Base-by-base conservation (phyloP, 1,284 basidiomycete species). In the Fomitopsis palustris region DNA sequence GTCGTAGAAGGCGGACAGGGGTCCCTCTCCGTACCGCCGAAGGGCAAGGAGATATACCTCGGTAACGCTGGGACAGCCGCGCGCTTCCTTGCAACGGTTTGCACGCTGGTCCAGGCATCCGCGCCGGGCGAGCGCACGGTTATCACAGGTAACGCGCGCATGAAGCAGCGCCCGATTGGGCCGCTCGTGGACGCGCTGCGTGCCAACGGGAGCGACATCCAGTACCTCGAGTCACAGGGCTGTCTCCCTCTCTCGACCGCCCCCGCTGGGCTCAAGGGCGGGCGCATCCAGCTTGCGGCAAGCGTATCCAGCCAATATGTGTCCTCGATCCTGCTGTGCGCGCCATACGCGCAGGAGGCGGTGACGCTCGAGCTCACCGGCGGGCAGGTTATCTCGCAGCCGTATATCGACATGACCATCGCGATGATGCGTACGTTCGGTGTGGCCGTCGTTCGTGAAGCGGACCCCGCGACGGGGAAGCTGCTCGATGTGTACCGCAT, bases 321-420 rank as follows among this genome's bases (percentile, higher is more conserved):
- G 38, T 97, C 95, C 1, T 96, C 95, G 2, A 94, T 98, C 72
- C 83, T 99, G 8, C 88, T 99, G 38, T 97, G 95, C 69, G 96
- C 96, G 0, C 96, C 96, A 0, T 99, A 98, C 72, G 96, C 96
- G 1, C 71, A 77, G 39, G 82, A 93, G 68, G 81, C 88, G 14
- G 85, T 98, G 63, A 88, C 87, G 4, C 87, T 99, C 60, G 93
- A 97, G 76, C 86, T 99, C 61, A 90, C 87, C 0, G 95, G 95
- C 25, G 95, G 93, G 3, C 86, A 92, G 68, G 97, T 99, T 71
- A 98, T 99, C 74, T 97, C 95, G 19, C 96, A 98, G 77, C 95
- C 95, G 2, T 99, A 99, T 80, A 99, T 99, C 75, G 96, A 99
- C 77, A 98, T 99, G 96, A 99, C 97, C 4, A 91, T 98, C 65